A percentile compares a stretch with the other conserved stretches of the same genome.
Conservation (phyloP, 129 eudicot genomes). For the Escallonia herrerae region DNA sequence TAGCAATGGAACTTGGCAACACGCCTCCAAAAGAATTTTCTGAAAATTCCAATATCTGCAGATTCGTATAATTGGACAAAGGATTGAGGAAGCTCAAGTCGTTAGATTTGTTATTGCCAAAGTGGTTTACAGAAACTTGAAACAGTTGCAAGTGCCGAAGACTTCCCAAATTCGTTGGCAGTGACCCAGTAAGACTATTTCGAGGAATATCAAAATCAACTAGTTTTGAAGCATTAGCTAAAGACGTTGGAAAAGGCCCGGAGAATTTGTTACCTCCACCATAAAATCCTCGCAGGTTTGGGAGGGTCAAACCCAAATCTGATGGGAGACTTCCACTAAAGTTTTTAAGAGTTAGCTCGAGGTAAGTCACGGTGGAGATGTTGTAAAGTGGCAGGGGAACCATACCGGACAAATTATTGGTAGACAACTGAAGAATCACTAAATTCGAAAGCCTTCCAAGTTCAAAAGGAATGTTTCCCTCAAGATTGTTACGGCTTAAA, state of each 20-base stretch:
- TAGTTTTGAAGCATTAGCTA: slow-evolving; percentile 5
- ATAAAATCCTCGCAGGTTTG: not conserved
- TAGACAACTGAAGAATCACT: not conserved
- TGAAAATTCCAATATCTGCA: not conserved
- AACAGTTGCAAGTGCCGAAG: not conserved
- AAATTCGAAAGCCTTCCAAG: slow-evolving; percentile 10
- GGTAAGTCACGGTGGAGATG: not conserved
- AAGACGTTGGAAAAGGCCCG: slow-evolving; percentile 3
- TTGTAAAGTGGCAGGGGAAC: slow-evolving; percentile 5
- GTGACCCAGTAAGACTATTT: not conserved
- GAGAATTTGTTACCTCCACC: not conserved
- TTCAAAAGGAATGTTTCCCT: slow-evolving; percentile 23
- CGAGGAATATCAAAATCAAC: not conserved
- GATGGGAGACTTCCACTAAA: not conserved
- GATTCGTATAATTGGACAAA: slow-evolving; percentile 9
- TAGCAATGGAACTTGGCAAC: slow-evolving; percentile 17
- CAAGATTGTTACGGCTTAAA: slow-evolving; percentile 7
- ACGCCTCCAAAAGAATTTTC: slow-evolving; percentile 11
- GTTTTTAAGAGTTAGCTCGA: not conserved
- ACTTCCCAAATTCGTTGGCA: not conserved
- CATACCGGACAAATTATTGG: slow-evolving; percentile 18
- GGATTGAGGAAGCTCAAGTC: not conserved
- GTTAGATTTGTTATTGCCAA: not conserved
- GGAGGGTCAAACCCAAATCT: not conserved
- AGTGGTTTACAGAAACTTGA: not conserved